Evolutionary conservation across 2,329 filamentous ascomycete genomes (phyloP).

Genomic region (Parascedosporium putredinis): DNA sequence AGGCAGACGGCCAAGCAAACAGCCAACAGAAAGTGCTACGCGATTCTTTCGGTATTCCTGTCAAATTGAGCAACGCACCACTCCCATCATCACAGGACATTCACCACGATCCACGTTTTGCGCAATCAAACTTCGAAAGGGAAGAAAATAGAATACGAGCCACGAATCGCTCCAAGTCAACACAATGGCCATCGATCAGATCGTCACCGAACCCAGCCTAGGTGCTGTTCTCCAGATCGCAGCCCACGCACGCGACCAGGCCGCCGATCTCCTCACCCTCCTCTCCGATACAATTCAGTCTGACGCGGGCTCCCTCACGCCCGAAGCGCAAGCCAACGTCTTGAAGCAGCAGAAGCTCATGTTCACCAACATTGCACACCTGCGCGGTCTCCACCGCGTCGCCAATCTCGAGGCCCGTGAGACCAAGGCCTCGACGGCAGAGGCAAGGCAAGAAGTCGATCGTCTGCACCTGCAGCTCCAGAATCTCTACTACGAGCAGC

Average conservation of each 20-base stretch:
- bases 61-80: no score
- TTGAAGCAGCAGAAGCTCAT: slow-evolving; percentile 72
- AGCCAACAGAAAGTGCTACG: background rate
- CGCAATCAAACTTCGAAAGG: no score
- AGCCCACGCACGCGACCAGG: slow-evolving; percentile 62
- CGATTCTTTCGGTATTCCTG: background rate
- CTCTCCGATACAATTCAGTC: slow-evolving; percentile 33
- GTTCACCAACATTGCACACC: slow-evolving; percentile 65
- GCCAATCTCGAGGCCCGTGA: slow-evolving; percentile 72
- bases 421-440: slow-evolving; percentile 77
- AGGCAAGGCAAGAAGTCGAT: slow-evolving; percentile 85
- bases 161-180: no score
- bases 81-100: no score
- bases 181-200: slow-evolving; percentile 27
- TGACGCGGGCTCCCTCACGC: slow-evolving; percentile 29
- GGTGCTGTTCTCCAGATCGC: slow-evolving; percentile 61
- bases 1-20: background rate
- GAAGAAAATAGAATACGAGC: no score
- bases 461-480: slow-evolving; percentile 84
- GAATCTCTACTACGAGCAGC: slow-evolving; percentile 93
- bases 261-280: slow-evolving; percentile 51
- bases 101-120: no score
- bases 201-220: slow-evolving; percentile 40
- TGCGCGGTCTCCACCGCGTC: slow-evolving; percentile 73
- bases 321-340: slow-evolving; percentile 45